These are phyloP conservation scores for Cryptococcus wingfieldii DNA, from an alignment of 1,284 basidiomycete genomes.

Conservation along the genomic window DNA sequence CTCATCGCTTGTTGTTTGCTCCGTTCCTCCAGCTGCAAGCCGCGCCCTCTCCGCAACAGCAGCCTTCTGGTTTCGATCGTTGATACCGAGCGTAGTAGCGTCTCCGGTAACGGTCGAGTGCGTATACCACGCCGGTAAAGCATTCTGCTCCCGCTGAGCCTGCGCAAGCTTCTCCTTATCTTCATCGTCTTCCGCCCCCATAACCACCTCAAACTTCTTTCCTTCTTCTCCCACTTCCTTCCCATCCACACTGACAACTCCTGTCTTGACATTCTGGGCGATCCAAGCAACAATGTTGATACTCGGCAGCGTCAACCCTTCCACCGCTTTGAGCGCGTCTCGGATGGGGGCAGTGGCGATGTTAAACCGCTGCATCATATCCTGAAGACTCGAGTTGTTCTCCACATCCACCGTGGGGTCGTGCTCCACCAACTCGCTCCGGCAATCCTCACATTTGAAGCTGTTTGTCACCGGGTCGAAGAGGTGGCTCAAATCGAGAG, in stretches of 20 bases:
- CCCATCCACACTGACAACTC: conserved; percentile 65
- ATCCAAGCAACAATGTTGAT: conserved; percentile 45
- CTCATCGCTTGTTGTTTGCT: conserved; percentile 26
- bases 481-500: conserved; percentile 82
- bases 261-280: conserved; percentile 37
- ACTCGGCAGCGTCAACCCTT: conserved; percentile 54
- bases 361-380: conserved; percentile 93
- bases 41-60: conserved; percentile 6
- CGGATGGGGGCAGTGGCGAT: conserved; percentile 81
- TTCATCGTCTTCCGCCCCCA: conserved; percentile 79
- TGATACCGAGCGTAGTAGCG: conserved; percentile 70
- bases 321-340: conserved; percentile 80
- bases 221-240: conserved; percentile 58
- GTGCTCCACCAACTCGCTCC: conserved; percentile 79
- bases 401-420: conserved; percentile 61
- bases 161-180: conserved; percentile 55
- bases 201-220: conserved; percentile 61
- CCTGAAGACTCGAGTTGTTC: conserved; percentile 76
- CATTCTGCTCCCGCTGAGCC: conserved; percentile 66
- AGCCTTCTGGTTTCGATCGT: conserved; percentile 1
- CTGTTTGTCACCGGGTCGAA: conserved; percentile 46
- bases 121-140: conserved; percentile 86
- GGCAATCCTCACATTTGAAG: conserved; percentile 56
- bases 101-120: conserved; percentile 92
- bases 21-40: neutral